Base-by-base conservation (phyloP, 768 basidiomycete genomes). In the Chalciporus pseudorubinellus region DNA sequence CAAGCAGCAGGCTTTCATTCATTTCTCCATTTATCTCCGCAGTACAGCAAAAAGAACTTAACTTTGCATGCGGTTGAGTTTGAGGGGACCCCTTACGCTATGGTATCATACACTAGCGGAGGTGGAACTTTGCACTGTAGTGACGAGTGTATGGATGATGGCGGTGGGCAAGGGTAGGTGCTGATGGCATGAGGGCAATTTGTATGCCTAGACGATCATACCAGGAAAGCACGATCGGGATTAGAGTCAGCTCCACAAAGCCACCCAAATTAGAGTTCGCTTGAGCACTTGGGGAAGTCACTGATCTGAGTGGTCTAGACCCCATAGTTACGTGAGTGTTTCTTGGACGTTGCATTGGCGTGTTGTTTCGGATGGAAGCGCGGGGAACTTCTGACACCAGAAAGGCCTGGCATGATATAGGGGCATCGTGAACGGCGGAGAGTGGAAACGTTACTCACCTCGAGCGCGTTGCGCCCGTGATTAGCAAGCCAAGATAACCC, bases 21-120 rank as follows among this genome's bases (percentile, higher is more conserved):
- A 58, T 59, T 24, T 39, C 4, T 46, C 34, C 38, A 36, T 31
- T 46, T 67, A 66, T 69, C 56, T 67, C 65, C 67, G 62, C 63
- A 53, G 46, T 44, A 14, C 28, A 10, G 26, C 9, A 50, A 20
- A 20, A 20, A 51, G 22, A 24, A 45, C 26, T 38, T 38, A 42
- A 40, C 44, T 21, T 41, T 26, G 29, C 16, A 20, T 19, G 4
- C 20, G 41, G 14, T 12, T 22, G 18, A 42, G 26, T 29, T 43
- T 53, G 43, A 54, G 63, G 64, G 60, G 50, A 21, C 31, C 19
- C 6, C 47, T 65, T 57, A 60, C 63, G 60, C 38, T 45, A 59
- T 31, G 31, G n/a, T 19, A 42, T 13, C 18, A 11, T 20, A 28
- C 26, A 28, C 19, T 39, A 20, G n/a, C 39, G 29, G 31, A 8